A percentile compares a stretch with the other conserved stretches of the same genome.
Evolutionary conservation across 2,329 filamentous ascomycete species (phyloP).

Genomic region (Scedosporium apiospermum): DNA sequence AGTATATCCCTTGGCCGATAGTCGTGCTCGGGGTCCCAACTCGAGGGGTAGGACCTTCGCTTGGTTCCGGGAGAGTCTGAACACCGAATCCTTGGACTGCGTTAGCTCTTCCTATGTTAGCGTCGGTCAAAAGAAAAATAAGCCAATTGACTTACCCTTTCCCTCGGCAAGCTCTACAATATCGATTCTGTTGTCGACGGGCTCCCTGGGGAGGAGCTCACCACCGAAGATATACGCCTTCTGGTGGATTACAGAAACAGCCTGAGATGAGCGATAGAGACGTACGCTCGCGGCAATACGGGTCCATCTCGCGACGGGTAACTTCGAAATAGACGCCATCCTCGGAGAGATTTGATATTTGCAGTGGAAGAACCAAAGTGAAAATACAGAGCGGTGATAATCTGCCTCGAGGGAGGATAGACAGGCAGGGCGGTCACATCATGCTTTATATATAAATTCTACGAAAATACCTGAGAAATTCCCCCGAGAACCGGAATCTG

Average conservation of each 20-base stretch:
- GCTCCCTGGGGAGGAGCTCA: constrained; percentile 39
- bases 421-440: no score
- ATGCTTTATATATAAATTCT: no score
- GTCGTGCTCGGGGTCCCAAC: constrained; percentile 43
- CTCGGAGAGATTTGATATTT: not conserved
- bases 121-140: not conserved
- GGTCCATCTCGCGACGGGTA: constrained; percentile 14
- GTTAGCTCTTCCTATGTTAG: not conserved
- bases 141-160: not conserved
- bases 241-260: constrained; percentile 27
- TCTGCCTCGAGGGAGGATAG: no score
- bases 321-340: not conserved
- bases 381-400: not conserved
- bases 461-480: no score
- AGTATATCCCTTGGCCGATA: constrained; percentile 38
- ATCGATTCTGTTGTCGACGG: constrained; percentile 39
- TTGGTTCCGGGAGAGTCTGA: constrained; percentile 13
- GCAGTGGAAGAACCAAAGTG: not conserved
- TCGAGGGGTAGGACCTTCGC: constrained; percentile 35
- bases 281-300: constrained; percentile 15
- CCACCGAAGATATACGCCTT: constrained; percentile 39
- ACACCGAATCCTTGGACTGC: not conserved
- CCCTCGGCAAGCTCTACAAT: constrained; percentile 19
- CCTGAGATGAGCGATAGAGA: constrained; percentile 41
- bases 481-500: no score